Base-by-base conservation (phyloP, 768 basidiomycete genomes). In the Hemileccinum rubropunctum region DNA sequence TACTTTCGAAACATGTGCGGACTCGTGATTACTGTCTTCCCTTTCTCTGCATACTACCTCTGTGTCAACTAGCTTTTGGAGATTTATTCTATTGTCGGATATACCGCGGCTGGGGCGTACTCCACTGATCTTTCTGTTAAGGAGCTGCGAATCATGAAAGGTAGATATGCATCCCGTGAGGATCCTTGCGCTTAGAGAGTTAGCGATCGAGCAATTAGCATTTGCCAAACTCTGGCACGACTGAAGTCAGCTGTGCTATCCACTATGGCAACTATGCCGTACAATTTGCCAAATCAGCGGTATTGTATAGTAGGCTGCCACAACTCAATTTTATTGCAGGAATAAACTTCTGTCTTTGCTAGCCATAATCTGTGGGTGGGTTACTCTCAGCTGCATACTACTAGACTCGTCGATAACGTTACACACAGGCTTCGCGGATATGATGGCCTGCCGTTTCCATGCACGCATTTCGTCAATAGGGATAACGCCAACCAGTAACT, bases 11-110 rank as follows among this genome's bases (percentile, higher is more conserved):
- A 45, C 20, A 35, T 47, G 52, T 47, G 50, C 42, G 43, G 53
- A 58, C 44, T 50, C 30, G 23, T 56, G 44, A 40, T 52, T 45
- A 39, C 44, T 50, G 40, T 50, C 39, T 20, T 26, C 34, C 32
- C 26, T 42, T 20, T 45, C 28, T 41, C 48, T 44, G 39, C 51
- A n/a, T 51, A 18, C 48, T 52, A 27, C 43, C 37, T 47, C n/a
- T 43, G 51, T 56, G 50, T 56, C 45, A 50, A 44, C 47, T 46
- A 50, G 50, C 41, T 23, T 41, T 45, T 40, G 35, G 46, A 30
- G 48, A 37, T 50, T 56, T 53, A 57, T 57, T 64, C 47, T 62
- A 56, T 37, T 48, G 37, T 48, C 57, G 55, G 53, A 60, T 63
- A 59, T 52, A 57, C 50, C 49, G 41, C 47, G 54, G 45, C 50